These are phyloP conservation scores for Parmelia sp. DNA, from an alignment of 495 filamentous ascomycete genomes.

Conservation along the genomic window DNA sequence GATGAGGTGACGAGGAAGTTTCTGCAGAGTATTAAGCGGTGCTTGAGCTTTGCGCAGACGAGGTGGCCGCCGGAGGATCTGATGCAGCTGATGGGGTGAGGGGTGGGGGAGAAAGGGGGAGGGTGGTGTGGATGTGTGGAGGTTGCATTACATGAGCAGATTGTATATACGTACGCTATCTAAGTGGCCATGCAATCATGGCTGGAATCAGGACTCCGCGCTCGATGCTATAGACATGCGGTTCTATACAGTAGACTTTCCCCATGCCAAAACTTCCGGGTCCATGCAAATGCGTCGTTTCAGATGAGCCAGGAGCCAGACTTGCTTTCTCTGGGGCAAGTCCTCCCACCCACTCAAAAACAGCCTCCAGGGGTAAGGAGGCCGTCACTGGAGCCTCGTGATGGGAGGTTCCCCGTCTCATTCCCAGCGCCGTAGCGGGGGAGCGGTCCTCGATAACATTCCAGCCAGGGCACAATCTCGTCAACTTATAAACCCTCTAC, in stretches of 20 bases:
- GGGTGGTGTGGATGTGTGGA: neutral
- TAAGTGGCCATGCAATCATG: neutral
- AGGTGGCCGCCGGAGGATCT: slow-evolving; percentile 93
- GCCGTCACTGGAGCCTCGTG: neutral
- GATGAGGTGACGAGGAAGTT: slow-evolving; percentile 94
- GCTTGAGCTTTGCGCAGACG: slow-evolving; percentile 92
- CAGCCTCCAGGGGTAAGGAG: no score
- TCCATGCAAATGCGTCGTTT: neutral
- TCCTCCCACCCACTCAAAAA: no score
- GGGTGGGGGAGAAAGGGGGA: no score
- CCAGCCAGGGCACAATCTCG: neutral
- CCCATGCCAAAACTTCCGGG: neutral
- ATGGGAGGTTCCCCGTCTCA: neutral
- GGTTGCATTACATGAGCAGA: neutral
- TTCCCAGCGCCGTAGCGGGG: neutral
- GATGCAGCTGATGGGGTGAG: slow-evolving; percentile 91
- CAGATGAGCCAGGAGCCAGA: neutral
- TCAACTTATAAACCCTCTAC: slow-evolving; percentile 56
- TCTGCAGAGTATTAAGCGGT: slow-evolving; percentile 95
- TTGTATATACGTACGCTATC: neutral
- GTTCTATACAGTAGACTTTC: neutral
- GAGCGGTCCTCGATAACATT: neutral
- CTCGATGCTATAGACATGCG: neutral
- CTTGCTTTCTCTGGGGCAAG: neutral
- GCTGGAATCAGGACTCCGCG: neutral